Evolutionary conservation across 805 yeast genomes (phyloP).

Genomic region (Blastobotrys americana): DNA sequence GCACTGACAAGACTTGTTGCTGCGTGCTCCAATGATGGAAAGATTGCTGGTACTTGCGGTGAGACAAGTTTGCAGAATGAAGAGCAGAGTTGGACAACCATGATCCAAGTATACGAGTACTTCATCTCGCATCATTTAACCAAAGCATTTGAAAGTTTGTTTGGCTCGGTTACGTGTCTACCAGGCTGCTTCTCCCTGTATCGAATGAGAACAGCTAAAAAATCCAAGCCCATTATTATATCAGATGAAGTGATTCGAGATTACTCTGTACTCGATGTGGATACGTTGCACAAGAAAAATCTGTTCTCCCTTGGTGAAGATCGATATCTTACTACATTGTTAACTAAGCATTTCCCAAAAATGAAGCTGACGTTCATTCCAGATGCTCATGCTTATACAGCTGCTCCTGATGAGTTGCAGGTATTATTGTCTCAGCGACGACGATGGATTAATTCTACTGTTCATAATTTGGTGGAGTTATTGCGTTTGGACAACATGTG

Average conservation of each 20-base stretch:
- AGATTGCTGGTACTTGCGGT: conserved; percentile 55
- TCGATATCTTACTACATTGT: conserved; percentile 49
- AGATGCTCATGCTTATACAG: conserved; percentile 52
- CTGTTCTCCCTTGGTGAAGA: conserved; percentile 57
- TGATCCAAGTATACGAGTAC: conserved; percentile 57
- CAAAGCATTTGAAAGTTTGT: conserved; percentile 54
- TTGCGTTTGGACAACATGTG: conserved; percentile 50
- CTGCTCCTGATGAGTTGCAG: conserved; percentile 47
- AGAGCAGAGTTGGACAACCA: conserved; percentile 47
- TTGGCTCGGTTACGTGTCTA: conserved; percentile 57
- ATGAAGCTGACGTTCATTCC: conserved; percentile 49
- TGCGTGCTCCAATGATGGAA: conserved; percentile 51
- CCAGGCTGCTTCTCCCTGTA: conserved; percentile 63
- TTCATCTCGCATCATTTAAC: conserved; percentile 59
- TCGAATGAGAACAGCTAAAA: conserved; percentile 40
- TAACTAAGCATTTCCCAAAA: conserved; percentile 51
- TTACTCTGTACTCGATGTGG: conserved; percentile 48
- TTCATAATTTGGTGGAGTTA: conserved; percentile 54
- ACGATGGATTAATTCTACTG: conserved; percentile 63
- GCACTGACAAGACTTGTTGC: conserved; percentile 50
- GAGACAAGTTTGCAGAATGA: conserved; percentile 55
- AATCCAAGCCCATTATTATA: conserved; percentile 50
- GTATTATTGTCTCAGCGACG: conserved; percentile 51
- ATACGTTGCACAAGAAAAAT: conserved; percentile 54
- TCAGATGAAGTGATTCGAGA: conserved; percentile 54